Percentiles rank a stretch among this genome's conserved stretches.
Conservation (phyloP, 768 basidiomycete genomes). For the Astraeus odoratus region DNA sequence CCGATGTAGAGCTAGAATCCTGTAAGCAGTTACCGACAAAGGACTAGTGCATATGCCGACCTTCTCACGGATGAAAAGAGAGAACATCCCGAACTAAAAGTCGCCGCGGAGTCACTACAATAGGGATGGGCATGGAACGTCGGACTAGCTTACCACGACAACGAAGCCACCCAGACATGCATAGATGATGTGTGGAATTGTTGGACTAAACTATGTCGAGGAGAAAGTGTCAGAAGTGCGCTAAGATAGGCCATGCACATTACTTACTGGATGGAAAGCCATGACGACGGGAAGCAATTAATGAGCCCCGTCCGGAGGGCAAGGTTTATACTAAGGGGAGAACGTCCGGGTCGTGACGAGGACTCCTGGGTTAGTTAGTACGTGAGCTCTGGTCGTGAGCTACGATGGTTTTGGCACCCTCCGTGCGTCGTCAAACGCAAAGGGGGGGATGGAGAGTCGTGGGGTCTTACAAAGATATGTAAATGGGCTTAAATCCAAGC, state of each 20-base stretch:
- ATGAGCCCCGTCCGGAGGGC: neutral
- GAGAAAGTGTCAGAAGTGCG: neutral
- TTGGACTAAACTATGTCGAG: conserved; percentile 34
- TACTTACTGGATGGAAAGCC: conserved; percentile 44
- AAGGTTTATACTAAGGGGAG: neutral
- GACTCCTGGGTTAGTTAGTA: neutral
- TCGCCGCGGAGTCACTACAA: neutral
- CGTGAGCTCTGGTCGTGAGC: neutral
- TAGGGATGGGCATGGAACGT: neutral
- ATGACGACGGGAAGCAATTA: conserved; percentile 29
- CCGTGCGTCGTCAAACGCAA: neutral
- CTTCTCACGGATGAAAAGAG: conserved; percentile 82
- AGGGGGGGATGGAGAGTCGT: neutral
- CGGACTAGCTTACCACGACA: conserved; percentile 49
- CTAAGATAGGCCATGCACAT: neutral
- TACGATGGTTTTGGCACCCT: neutral
- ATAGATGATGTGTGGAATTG: conserved; percentile 70
- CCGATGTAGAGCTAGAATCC: conserved; percentile 72
- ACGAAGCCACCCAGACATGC: conserved; percentile 77
- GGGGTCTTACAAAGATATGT: neutral
- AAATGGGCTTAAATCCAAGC: neutral
- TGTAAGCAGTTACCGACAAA: conserved; percentile 4
- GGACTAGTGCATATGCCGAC: conserved; percentile 30
- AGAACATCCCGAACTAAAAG: conserved; percentile 88
- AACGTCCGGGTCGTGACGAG: neutral